Base-by-base conservation (phyloP, 176 grass and related monocot species). In the Musa schizocarpa region DNA sequence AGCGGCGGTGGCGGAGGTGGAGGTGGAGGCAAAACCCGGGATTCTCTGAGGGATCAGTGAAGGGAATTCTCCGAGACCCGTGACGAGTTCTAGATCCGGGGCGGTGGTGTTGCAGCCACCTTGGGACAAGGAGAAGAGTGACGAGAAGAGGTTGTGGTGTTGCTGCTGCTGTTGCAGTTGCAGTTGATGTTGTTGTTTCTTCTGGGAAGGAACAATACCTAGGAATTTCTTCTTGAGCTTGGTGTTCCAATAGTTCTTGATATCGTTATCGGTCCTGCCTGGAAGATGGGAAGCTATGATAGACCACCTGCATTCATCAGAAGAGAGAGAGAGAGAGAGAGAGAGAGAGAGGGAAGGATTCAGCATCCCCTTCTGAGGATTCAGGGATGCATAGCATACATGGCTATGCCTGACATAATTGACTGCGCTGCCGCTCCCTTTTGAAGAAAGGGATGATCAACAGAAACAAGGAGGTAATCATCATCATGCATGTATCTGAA, bases 161-260 rank as follows among this genome's bases (percentile, higher is more conserved):
- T 70, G 67, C 29, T 69, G 67, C 14, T 50, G 55, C 55, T 58
- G 55, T 2, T 58, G 55, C 1, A 19, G 26, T 8, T 71, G 69
- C 9, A 52, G 53, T 9, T 26, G 53, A 16, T 57, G 73, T 20
- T 55, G 53, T 55, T 19, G 13, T 34, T 53, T 72, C 70, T 17
- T 53, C 12, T 75, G 53, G 14, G 27, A 43, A 20, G 73, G 34
- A 34, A 48, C 26, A 5, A 75, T 34, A 8, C 73, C 24, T 27
- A 75, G 59, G 17, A 75, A 56, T 34, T 92, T 96, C 81, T 96
- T 96, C 93, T 96, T 96, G 71, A 96, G 87, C 83, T 90, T 96
- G 71, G 93, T 96, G 85, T 96, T 96, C 93, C 93, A 96, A 78
- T 96, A 92, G 81, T 96, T 96, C 78, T 96, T 96, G 74, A 96